Evolutionary conservation across 78 protist species (phyloP), one percentile per base, ranked within the genome.

Genomic region (Kipferlia bialata): DNA sequence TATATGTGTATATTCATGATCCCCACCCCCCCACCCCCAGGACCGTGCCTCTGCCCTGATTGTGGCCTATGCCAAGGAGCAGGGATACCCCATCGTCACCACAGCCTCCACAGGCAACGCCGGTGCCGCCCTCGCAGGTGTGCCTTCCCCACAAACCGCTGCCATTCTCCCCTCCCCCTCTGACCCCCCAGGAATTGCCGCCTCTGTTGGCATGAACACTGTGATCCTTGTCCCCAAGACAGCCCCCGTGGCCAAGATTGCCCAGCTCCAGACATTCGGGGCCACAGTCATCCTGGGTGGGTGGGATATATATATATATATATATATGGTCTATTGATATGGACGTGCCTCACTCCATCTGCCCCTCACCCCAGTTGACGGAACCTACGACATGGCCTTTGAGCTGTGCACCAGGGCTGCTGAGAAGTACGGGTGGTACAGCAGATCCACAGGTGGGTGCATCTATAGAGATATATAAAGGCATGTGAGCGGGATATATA

Each of bases 51-150:
- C 67, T 59, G 7, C 78, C 3, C 64, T 78, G n/a, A 26, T 78
- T 2, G 77, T 60, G 10, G 33, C 51, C n/a, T 61, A 16, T 58
- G 60, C 51, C 41, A 10, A 29, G 31, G 12, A 36, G 20, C 29
- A 31, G 16, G 58, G 58, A 2, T 2, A 61, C 26, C 39, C 1
- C 29, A 26, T 66, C 31, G 45, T 78, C 39, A 60, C 76, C 44
- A 71, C 82, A 2, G 82, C 82, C n/a, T 60, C 76, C 3, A 78
- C 82, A 5, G 82, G 82, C 28, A 76, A 76, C 41, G 80, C 80
- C 56, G 80, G 71, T 1, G 80, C 80, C 38, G 80, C 80, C 36
- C 66, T 76, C 0, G 15, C 72, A 20, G 75, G 73, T 6, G 10
- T 66, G 24, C 32, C 45, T 28, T 1, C 54, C 24, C 12, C 15